These are phyloP conservation scores for Babjeviella inositovora DNA, from an alignment of 805 yeast genomes.

Conservation along the genomic window DNA sequence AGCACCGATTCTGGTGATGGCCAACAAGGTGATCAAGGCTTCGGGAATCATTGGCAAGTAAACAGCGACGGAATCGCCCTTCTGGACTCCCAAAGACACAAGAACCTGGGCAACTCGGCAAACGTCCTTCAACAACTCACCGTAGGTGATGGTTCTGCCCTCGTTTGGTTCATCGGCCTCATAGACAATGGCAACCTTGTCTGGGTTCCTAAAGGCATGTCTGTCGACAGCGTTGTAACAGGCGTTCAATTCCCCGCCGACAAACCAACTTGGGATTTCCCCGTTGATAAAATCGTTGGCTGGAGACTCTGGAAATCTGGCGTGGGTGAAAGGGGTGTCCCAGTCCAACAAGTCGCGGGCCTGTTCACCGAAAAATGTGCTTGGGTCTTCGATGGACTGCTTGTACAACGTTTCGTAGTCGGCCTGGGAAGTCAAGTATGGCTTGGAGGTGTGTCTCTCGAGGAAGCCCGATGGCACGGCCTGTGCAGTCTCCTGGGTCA, in stretches of 20 bases:
- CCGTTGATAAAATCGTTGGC: slow-evolving; percentile 57
- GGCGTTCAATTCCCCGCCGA: slow-evolving; percentile 88
- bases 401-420: slow-evolving; percentile 58
- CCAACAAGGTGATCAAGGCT: slow-evolving; percentile 87
- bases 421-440: slow-evolving; percentile 43
- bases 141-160: slow-evolving; percentile 64
- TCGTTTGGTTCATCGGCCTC: slow-evolving; percentile 87
- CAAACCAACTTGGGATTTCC: slow-evolving; percentile 78
- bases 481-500: no score
- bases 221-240: slow-evolving; percentile 89
- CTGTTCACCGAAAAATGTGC: slow-evolving; percentile 58
- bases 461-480: slow-evolving; percentile 39
- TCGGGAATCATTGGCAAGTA: slow-evolving; percentile 97
- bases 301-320: slow-evolving; percentile 10
- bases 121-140: slow-evolving; percentile 73
- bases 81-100: slow-evolving; percentile 69
- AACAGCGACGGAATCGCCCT: slow-evolving; percentile 94
- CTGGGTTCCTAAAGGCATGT: slow-evolving; percentile 79
- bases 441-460: slow-evolving; percentile 41
- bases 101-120: slow-evolving; percentile 77
- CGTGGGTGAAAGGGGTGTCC: slow-evolving; percentile 64
- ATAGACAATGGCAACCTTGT: slow-evolving; percentile 71
- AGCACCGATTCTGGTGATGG: slow-evolving; percentile 89
- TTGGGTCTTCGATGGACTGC: slow-evolving; percentile 69
- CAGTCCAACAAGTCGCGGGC: slow-evolving; percentile 65